Evolutionary conservation across 1,139 yeast genomes (phyloP), one percentile per base, ranked within the genome.

Genomic region (Blastobotrys ciferrii): DNA sequence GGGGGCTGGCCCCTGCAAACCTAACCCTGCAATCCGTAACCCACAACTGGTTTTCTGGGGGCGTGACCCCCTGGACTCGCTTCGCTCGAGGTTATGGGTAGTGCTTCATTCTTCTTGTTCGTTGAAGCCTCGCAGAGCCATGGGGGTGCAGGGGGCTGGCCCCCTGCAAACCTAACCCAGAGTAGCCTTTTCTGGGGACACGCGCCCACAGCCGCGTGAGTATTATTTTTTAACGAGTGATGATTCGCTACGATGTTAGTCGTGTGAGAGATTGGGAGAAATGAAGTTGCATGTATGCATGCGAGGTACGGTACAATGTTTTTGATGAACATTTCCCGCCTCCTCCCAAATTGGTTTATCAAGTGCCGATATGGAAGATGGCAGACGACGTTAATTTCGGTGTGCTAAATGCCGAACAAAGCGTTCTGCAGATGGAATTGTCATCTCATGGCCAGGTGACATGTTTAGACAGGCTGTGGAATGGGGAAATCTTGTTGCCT

Each of bases 401-500:
- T 23, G 9, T 23, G 28, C 5, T 23, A 23, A 23, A 23, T 23
- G 28, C 28, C 28, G 28, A 36, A 19, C 40, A 36, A n/a, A 7
- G 25, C 19, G 28, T 36, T 23, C 19, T 36, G 40, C 17, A 19
- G 40, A 17, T 28, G n/a, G 40, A 36, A 4, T 18, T 19, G 40
- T 19, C 11, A 7, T 14, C 12, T 15, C 40, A 19, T 7, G 25
- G 19, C 9, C 13, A 6, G 14, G 40, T 9, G 5, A 6, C 28
- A 9, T 36, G 40, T 19, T 9, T 17, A 7, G 40, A 36, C 5
- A 17, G 18, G 40, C 19, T 36, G 28, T 4, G 11, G 40, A 36
- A 36, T 36, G 40, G 87, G 81, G 81, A 83, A 1, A 66, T 85
- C 9, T 84, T 75, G 47, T 73, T 43, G 4, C 54, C 53, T n/a